Base-by-base conservation (phyloP, 2,329 filamentous ascomycete species). In the Raffaelea deltoideospora region DNA sequence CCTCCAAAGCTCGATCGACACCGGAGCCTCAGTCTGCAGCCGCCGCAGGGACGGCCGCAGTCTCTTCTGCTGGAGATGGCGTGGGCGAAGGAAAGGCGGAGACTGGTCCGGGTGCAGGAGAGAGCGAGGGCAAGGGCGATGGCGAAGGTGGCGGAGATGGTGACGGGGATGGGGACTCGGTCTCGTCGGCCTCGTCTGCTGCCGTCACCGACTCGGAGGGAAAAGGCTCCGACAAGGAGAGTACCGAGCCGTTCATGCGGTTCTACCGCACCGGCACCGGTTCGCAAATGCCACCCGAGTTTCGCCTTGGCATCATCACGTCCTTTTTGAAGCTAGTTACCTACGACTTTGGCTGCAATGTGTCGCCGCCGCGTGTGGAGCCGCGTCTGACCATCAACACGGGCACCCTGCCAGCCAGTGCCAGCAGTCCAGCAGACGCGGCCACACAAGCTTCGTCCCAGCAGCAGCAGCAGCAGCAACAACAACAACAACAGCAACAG, bases 291-390 rank as follows among this genome's bases (percentile, higher is more conserved):
- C 73, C 73, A 1, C 49, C 64, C 7, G 70, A 76, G 34, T 67
- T 63, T 46, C 67, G 74, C 22, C 65, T 72, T 37, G 63, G 62
- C 37, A 57, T 77, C n/a, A 45, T 74, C 11, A 61, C 65, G 3
- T 64, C 72, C 26, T 77, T 78, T 38, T 52, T 78, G 38, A 78
- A 78, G 50, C 63, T 79, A 5, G 64, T 79, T 14, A 65, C 72
- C 15, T 79, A 78, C 47, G 72, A 78, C 43, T 79, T 77, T 51
- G 69, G 72, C 35, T 78, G 74, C 52, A 77, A 68, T 45, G 66
- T 76, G 34, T 59, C 62, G 3, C 59, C 65, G 20, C 58, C 73
- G 14, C 65, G 72, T 29, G 58, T 61, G 19, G 74, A 79, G 46
- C 74, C 74, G 10, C 64, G 74, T 3, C 57, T 79, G 17, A 64